Evolutionary conservation across 2,329 filamentous ascomycete species (phyloP).

Genomic region (Knoxdaviesia proteae): DNA sequence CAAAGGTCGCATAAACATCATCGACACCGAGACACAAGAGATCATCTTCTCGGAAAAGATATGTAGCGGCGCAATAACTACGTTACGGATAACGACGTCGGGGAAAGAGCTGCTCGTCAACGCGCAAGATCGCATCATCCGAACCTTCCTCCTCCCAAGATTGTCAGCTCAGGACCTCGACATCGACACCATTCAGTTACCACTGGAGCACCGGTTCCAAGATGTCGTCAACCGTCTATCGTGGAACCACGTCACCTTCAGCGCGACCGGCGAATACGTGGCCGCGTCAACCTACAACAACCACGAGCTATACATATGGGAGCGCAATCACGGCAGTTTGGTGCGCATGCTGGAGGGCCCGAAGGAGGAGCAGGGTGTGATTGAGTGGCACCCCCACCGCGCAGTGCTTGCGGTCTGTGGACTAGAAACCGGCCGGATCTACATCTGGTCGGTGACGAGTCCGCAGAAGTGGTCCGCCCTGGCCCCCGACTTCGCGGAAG

Average conservation of each 20-base stretch:
- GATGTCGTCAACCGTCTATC: conserved; percentile 87
- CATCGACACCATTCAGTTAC: conserved; percentile 67
- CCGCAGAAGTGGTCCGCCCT: conserved; percentile 95
- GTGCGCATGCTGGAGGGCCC: conserved; percentile 95
- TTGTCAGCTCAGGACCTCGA: conserved; percentile 48
- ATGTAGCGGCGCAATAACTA: conserved; percentile 71
- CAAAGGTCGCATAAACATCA: conserved; percentile 91
- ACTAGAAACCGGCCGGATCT: conserved; percentile 78
- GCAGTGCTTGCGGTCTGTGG: conserved; percentile 81
- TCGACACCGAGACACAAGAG: conserved; percentile 59
- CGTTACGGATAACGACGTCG: conserved; percentile 63
- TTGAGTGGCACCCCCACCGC: conserved; percentile 88
- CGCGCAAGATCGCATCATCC: conserved; percentile 82
- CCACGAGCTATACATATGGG: conserved; percentile 96
- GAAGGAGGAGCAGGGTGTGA: conserved; percentile 86
- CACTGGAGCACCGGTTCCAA: conserved; percentile 94
- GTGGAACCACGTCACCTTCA: conserved; percentile 96
- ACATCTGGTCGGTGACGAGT: conserved; percentile 88
- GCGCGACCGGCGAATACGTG: conserved; percentile 83
- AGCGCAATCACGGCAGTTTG: conserved; percentile 76
- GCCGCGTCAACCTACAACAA: conserved; percentile 96
- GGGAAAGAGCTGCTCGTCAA: conserved; percentile 82
- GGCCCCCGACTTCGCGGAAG: conserved; percentile 89
- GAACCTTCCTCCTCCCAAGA: conserved; percentile 78
- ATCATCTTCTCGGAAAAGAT: conserved; percentile 82